Conservation (phyloP, 2,329 filamentous ascomycete genomes). For the Fusarium chaquense region DNA sequence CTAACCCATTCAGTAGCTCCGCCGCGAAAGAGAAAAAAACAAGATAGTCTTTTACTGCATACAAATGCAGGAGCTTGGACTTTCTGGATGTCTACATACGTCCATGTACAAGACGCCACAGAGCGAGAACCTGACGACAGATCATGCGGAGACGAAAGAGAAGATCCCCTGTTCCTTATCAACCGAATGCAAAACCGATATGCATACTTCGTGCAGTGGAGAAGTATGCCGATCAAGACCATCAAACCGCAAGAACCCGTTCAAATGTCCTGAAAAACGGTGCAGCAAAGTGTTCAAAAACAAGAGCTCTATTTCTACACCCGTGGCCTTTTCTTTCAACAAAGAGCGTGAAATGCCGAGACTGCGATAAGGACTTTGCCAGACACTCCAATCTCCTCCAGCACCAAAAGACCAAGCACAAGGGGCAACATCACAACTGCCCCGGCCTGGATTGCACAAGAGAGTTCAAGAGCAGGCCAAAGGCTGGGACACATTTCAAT, state of each 20-base stretch:
- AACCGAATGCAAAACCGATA: not conserved
- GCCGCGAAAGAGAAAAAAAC: not conserved
- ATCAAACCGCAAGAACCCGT: not conserved
- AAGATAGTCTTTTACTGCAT: not conserved
- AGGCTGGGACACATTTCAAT: not conserved
- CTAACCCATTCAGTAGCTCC: not conserved
- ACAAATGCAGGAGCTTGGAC: not conserved
- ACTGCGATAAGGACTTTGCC: not conserved
- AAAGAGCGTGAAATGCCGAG: not conserved
- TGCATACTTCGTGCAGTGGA: not conserved
- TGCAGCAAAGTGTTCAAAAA: not conserved
- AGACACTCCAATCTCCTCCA: not conserved
- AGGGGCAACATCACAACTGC: not conserved
- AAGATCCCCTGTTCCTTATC: not conserved
- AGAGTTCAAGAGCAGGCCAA: not conserved
- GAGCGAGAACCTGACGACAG: not conserved
- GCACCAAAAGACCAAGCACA: not conserved
- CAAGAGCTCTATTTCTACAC: not conserved
- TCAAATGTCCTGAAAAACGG: not conserved
- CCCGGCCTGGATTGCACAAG: not conserved
- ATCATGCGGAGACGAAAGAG: not conserved
- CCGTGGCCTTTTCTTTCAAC: not conserved
- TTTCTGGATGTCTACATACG: not conserved
- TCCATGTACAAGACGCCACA: not conserved
- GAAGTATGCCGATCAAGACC: not conserved